A percentile compares a stretch with the other conserved stretches of the same genome.
These are phyloP conservation scores for Alternaria ethzedia DNA, from an alignment of 2,329 filamentous ascomycete genomes.

Conservation along the genomic window DNA sequence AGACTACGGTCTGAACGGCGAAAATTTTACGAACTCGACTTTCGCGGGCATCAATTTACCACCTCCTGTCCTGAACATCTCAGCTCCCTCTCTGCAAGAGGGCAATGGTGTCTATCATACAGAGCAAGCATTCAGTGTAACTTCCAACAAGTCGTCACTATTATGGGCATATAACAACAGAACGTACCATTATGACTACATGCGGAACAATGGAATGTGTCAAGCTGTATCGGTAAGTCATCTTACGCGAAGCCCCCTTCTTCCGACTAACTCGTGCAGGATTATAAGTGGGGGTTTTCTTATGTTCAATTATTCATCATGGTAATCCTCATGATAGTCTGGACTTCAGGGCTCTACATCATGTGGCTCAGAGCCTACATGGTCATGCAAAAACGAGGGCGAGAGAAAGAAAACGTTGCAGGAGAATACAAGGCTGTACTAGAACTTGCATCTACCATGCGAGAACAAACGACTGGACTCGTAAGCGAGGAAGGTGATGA, in stretches of 20 bases:
- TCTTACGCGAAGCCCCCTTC: neutral
- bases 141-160: neutral
- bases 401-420: constrained; percentile 6
- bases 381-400: constrained; percentile 10
- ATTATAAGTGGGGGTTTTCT: constrained; percentile 35
- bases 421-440: constrained; percentile 28
- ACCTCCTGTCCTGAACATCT: constrained; percentile 15
- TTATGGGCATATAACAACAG: constrained; percentile 7
- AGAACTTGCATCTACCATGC: constrained; percentile 27
- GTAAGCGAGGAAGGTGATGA: neutral
- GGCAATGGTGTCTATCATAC: too few species aligned
- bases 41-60: constrained; percentile 1
- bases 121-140: too few species aligned
- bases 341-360: constrained; percentile 20
- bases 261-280: constrained; percentile 5
- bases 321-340: constrained; percentile 19
- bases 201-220: constrained; percentile 14
- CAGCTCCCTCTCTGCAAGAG: neutral
- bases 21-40: neutral
- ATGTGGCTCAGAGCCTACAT: constrained; percentile 22
- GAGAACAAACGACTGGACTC: neutral
- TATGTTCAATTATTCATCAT: constrained; percentile 28
- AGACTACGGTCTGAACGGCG: neutral
- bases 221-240: constrained; percentile 11
- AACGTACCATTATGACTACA: constrained; percentile 1